These are phyloP conservation scores for Hygrocybe coccinea DNA, from an alignment of 768 basidiomycete genomes.

Conservation along the genomic window DNA sequence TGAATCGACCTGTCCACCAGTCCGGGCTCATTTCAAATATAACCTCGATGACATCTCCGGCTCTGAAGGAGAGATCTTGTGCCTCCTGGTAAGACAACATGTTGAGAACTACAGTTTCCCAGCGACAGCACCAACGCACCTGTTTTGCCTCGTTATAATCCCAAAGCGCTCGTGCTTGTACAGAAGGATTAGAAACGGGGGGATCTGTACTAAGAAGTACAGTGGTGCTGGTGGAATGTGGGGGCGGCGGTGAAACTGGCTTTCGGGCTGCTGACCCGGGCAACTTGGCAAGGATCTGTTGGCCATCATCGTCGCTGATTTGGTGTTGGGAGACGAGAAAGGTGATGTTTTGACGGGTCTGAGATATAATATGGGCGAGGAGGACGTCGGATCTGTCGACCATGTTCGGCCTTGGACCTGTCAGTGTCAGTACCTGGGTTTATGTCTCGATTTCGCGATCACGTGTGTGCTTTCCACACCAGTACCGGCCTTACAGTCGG, in stretches of 20 bases:
- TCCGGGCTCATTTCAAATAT: constrained; percentile 68
- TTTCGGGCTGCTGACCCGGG: not conserved
- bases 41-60: constrained; percentile 72
- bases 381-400: constrained; percentile 23
- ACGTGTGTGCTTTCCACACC: too few species aligned
- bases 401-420: too few species aligned
- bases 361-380: constrained; percentile 48
- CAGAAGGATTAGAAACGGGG: not conserved
- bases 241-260: constrained; percentile 8
- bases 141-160: constrained; percentile 36
- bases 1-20: constrained; percentile 76
- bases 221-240: not conserved
- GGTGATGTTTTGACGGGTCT: constrained; percentile 51
- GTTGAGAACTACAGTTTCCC: not conserved
- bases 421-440: too few species aligned
- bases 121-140: too few species aligned
- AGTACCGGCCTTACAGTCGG: too few species aligned
- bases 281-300: constrained; percentile 39
- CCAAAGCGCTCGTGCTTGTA: constrained; percentile 56
- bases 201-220: not conserved
- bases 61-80: constrained; percentile 67
- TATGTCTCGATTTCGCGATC: too few species aligned
- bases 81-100: constrained; percentile 45
- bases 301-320: constrained; percentile 42
- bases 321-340: constrained; percentile 48